A percentile compares a stretch with the other conserved stretches of the same genome.
Evolutionary conservation across 2,329 filamentous ascomycete species (phyloP).

Genomic region (Hymenoscyphus albidus): DNA sequence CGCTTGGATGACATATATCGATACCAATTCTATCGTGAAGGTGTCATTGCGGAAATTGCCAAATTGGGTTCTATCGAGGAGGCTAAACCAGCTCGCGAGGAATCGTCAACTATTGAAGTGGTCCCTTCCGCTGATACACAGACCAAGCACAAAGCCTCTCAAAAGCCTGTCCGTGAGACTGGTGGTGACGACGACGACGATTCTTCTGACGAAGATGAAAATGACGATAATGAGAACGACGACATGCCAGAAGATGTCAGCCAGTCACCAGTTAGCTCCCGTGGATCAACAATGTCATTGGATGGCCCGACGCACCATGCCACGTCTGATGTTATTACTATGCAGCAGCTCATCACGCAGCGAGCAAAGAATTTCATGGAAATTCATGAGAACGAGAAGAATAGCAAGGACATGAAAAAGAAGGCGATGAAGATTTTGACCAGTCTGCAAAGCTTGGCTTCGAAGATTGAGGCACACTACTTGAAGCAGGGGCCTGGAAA

Average conservation of each 20-base stretch:
- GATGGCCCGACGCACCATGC: constrained; percentile 51
- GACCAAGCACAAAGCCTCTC: constrained; percentile 31
- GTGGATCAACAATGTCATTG: constrained; percentile 61
- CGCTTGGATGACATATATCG: constrained; percentile 84
- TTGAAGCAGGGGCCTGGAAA: constrained; percentile 49
- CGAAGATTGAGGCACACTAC: constrained; percentile 70
- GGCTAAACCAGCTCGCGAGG: constrained; percentile 18
- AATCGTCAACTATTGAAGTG: constrained; percentile 19
- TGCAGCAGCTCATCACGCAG: constrained; percentile 69
- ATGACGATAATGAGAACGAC: constrained; percentile 48
- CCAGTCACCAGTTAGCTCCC: constrained; percentile 44
- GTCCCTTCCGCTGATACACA: constrained; percentile 34
- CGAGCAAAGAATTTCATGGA: constrained; percentile 82
- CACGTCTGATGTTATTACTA: constrained; percentile 49
- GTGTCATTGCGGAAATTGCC: constrained; percentile 86
- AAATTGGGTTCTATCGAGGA: constrained; percentile 59
- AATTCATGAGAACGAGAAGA: constrained; percentile 72
- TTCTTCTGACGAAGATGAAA: constrained; percentile 43
- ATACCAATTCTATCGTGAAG: constrained; percentile 95
- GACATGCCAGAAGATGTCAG: constrained; percentile 47
- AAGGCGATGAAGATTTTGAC: constrained; percentile 74
- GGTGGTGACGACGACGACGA: constrained; percentile 40
- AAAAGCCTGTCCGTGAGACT: constrained; percentile 23
- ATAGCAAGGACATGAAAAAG: constrained; percentile 67
- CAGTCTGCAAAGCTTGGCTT: constrained; percentile 66